Conservation (phyloP, 2,329 filamentous ascomycete genomes). For the Cladosporium sphaerospermum region DNA sequence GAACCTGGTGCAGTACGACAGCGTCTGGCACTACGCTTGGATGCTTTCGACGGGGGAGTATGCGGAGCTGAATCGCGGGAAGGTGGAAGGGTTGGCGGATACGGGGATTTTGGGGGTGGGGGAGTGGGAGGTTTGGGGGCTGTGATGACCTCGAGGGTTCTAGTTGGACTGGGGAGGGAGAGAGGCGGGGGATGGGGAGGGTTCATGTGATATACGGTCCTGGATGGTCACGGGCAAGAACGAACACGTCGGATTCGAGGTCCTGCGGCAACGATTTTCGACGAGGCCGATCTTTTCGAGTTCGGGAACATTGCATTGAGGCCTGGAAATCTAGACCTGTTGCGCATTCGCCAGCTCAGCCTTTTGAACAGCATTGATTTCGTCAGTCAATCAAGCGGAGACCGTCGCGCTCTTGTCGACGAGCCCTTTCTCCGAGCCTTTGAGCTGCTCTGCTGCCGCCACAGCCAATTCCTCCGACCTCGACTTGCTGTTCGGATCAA, state of each 20-base stretch:
- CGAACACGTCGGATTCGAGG: too few relatives aligned
- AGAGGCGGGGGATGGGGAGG: too few relatives aligned
- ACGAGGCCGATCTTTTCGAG: too few relatives aligned
- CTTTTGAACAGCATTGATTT: too few relatives aligned
- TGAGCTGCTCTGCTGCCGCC: background rate
- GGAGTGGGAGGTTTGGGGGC: slow-evolving; percentile 11
- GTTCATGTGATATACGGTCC: too few relatives aligned
- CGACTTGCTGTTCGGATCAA: slow-evolving; percentile 48
- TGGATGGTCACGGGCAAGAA: too few relatives aligned
- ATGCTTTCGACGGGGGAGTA: slow-evolving; percentile 17
- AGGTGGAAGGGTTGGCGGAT: slow-evolving; percentile 16
- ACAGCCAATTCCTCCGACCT: slow-evolving; percentile 20
- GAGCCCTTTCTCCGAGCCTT: background rate
- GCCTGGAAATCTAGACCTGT: background rate
- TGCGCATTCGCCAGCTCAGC: background rate
- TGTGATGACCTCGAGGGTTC: too few relatives aligned
- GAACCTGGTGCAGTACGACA: slow-evolving; percentile 19
- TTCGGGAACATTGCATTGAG: too few relatives aligned
- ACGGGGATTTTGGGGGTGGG: slow-evolving; percentile 18
- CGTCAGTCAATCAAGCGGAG: background rate
- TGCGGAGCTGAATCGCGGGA: slow-evolving; percentile 15
- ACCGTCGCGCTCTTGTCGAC: background rate
- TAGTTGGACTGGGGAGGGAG: too few relatives aligned
- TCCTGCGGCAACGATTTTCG: too few relatives aligned
- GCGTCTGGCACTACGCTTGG: slow-evolving; percentile 17